Percentiles rank a stretch among this genome's conserved stretches.
Conservation (phyloP, 352 stramenopile species). For the Pythium chondricola region DNA sequence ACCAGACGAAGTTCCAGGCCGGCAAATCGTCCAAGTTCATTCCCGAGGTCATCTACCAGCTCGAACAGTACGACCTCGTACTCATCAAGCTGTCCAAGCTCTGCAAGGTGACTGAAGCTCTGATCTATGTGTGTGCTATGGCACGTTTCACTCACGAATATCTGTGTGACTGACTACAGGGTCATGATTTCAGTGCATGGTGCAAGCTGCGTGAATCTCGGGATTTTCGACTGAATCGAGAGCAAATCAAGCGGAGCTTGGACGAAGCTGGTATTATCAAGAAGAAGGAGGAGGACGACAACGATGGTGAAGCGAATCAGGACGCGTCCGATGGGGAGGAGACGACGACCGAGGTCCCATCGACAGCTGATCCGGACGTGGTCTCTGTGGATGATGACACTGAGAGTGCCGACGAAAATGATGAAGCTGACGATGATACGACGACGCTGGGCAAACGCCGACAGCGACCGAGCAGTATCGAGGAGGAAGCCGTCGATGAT, state of each 20-base stretch:
- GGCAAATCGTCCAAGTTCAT: conserved; percentile 39
- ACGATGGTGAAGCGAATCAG: background rate
- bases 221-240: conserved; percentile 49
- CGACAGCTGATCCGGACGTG: too few relatives aligned
- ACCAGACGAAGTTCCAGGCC: conserved; percentile 6
- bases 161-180: conserved; percentile 10
- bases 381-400: conserved; percentile 13
- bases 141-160: background rate
- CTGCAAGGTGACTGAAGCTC: conserved; percentile 30
- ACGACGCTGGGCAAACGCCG: too few relatives aligned
- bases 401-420: conserved; percentile 12
- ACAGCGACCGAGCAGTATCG: background rate
- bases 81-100: conserved; percentile 65
- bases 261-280: conserved; percentile 6
- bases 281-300: conserved; percentile 12
- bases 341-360: background rate
- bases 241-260: conserved; percentile 19
- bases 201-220: conserved; percentile 38
- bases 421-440: background rate
- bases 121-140: background rate
- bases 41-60: conserved; percentile 55
- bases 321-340: conserved; percentile 5
- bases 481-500: background rate
- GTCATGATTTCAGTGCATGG: conserved; percentile 43
- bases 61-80: conserved; percentile 61